These are phyloP conservation scores for Yamagishiella unicocca DNA, from an alignment of 139 green algal species.

Conservation along the genomic window DNA sequence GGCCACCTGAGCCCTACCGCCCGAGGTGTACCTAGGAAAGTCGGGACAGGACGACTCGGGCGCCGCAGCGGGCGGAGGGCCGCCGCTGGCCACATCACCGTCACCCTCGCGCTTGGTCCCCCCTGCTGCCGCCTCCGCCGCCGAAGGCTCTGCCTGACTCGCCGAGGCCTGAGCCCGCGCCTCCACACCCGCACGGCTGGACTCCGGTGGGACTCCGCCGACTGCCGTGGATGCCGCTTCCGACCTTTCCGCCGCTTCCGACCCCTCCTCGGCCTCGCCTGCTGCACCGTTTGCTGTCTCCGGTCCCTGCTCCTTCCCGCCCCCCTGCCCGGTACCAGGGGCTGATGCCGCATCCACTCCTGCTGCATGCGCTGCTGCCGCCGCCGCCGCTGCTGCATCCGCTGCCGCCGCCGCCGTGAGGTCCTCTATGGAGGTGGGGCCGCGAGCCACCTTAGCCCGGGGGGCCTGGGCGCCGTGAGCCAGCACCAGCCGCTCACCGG, in stretches of 20 bases:
- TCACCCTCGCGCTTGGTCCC: not conserved
- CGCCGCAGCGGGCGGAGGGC: not conserved
- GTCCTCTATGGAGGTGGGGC: constrained; percentile 61
- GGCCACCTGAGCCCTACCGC: constrained; percentile 16
- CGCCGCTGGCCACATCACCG: not conserved
- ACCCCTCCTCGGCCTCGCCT: not conserved
- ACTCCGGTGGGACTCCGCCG: no score
- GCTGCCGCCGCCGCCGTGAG: constrained; percentile 2
- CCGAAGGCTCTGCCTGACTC: not conserved
- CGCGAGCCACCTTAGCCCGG: constrained; percentile 43
- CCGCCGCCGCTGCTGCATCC: not conserved
- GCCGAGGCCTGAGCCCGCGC: not conserved
- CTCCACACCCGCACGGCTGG: no score
- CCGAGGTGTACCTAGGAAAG: not conserved
- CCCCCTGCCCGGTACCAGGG: not conserved
- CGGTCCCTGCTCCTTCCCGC: not conserved
- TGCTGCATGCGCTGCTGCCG: not conserved
- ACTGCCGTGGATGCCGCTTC: no score
- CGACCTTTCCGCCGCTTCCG: not conserved
- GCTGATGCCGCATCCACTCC: not conserved
- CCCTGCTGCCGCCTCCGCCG: not conserved
- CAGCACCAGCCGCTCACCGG: constrained; percentile 21
- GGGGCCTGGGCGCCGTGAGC: not conserved
- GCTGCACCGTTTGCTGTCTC: not conserved
- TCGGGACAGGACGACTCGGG: not conserved